These are phyloP conservation scores for Sphaerulina vaccinii DNA, from an alignment of 2,329 filamentous ascomycete genomes.

Conservation along the genomic window DNA sequence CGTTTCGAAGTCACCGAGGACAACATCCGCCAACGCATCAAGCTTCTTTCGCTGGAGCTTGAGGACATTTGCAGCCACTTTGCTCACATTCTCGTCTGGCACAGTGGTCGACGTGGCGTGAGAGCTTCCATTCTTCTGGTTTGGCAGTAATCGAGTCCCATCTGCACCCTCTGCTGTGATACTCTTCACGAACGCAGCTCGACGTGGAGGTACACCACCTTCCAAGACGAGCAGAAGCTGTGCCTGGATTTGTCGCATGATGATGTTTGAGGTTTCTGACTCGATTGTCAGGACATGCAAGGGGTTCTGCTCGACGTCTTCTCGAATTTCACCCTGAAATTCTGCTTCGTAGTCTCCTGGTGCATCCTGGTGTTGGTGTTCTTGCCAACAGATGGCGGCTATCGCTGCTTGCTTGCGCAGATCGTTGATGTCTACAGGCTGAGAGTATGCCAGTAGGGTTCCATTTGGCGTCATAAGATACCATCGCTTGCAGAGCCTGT, in stretches of 20 bases:
- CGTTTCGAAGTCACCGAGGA: constrained; percentile 45
- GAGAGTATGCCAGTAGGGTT: constrained; percentile 51
- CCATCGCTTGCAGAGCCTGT: constrained; percentile 44
- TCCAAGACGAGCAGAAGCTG: constrained; percentile 50
- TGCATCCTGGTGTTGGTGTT: constrained; percentile 33
- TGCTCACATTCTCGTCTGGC: constrained; percentile 23
- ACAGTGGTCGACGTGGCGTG: constrained; percentile 11
- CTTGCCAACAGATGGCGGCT: constrained; percentile 52
- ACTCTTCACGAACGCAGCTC: constrained; percentile 40
- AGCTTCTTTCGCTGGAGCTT: constrained; percentile 51
- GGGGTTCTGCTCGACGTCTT: constrained; percentile 19
- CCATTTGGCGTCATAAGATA: constrained; percentile 53
- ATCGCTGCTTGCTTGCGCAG: constrained; percentile 51
- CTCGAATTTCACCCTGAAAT: constrained; percentile 22
- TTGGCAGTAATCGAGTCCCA: constrained; percentile 34
- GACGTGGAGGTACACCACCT: constrained; percentile 46
- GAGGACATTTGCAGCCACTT: constrained; percentile 40
- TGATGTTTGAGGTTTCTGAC: constrained; percentile 46
- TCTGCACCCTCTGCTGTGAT: constrained; percentile 46
- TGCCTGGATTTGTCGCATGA: constrained; percentile 48
- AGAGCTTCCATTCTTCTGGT: constrained; percentile 1
- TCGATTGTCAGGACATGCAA: constrained; percentile 50
- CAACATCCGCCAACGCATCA: constrained; percentile 46
- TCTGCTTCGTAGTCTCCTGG: constrained; percentile 20
- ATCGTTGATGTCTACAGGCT: constrained; percentile 49